phyloP scores from a whole-genome alignment of 2,329 filamentous ascomycete species.

The Xylariaceae sp. region DNA sequence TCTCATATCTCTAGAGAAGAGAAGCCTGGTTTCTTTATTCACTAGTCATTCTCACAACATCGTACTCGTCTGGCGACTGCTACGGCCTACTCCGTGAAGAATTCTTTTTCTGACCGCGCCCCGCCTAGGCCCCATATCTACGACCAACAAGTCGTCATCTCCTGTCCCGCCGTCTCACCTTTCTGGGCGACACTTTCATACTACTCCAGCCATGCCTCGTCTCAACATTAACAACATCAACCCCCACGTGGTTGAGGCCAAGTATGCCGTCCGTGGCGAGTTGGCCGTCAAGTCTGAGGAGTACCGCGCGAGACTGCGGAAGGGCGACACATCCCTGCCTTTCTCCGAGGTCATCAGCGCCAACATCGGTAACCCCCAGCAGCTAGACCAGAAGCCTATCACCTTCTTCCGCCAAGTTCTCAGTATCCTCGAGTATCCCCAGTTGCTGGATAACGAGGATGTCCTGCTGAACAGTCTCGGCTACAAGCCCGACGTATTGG shows the following conservation, averaged over 20 bases:
- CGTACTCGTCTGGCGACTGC: background rate
- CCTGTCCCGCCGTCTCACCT: background rate
- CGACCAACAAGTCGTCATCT: conserved; percentile 3
- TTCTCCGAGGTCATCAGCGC: conserved; percentile 91
- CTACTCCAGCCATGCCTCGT: conserved; percentile 32
- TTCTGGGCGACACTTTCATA: conserved; percentile 17
- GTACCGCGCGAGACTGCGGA: conserved; percentile 69
- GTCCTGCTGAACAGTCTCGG: conserved; percentile 69
- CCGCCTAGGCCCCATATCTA: background rate
- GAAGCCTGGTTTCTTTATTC: background rate
- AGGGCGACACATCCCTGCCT: conserved; percentile 59
- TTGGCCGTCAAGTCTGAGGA: conserved; percentile 89
- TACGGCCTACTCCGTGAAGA: background rate
- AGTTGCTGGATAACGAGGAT: conserved; percentile 74
- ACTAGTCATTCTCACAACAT: background rate
- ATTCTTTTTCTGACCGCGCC: background rate
- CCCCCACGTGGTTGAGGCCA: conserved; percentile 74
- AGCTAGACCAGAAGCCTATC: conserved; percentile 97
- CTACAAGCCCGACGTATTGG: conserved; percentile 86
- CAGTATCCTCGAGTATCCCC: conserved; percentile 86
- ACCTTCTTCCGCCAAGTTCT: conserved; percentile 98
- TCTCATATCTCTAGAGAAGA: too few relatives aligned
- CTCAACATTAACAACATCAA: conserved; percentile 88
- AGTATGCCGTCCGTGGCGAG: conserved; percentile 96
- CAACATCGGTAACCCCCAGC: conserved; percentile 98